Conservation (phyloP, 176 grass and related monocot species). For the Zea mays region DNA sequence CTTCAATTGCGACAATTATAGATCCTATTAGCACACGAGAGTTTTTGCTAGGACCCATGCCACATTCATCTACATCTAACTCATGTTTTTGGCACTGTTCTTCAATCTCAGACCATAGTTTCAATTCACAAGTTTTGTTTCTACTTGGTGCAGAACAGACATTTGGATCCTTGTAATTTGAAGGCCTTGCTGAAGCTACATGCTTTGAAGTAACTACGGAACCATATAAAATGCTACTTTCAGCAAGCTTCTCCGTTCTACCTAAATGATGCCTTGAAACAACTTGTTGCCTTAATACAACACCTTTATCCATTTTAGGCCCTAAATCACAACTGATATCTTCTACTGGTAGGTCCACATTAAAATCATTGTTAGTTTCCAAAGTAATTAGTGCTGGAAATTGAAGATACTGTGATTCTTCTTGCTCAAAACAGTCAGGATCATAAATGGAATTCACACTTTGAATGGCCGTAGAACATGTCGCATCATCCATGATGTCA, state of each 20-base stretch:
- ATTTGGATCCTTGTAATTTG: constrained; percentile 49
- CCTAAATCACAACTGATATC: too few relatives aligned
- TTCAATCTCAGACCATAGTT: constrained; percentile 47
- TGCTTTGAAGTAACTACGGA: constrained; percentile 8
- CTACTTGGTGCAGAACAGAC: too few relatives aligned
- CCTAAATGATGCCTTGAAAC: neutral
- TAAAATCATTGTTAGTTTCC: too few relatives aligned
- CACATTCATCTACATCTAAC: constrained; percentile 29
- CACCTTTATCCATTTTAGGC: too few relatives aligned
- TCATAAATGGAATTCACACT: constrained; percentile 47
- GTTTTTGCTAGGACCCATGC: constrained; percentile 29
- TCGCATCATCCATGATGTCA: constrained; percentile 25
- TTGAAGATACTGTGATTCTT: too few relatives aligned
- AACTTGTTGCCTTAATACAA: too few relatives aligned
- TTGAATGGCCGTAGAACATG: constrained; percentile 35
- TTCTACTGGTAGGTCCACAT: too few relatives aligned
- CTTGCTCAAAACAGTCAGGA: too few relatives aligned
- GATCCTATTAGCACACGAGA: too few relatives aligned
- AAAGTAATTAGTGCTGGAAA: too few relatives aligned
- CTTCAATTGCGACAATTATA: too few relatives aligned
- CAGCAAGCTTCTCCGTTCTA: constrained; percentile 32
- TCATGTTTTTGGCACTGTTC: constrained; percentile 38
- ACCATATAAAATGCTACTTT: constrained; percentile 25
- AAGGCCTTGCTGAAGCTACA: constrained; percentile 32
- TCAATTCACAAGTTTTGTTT: too few relatives aligned